Conservation (phyloP, 495 filamentous ascomycete species). For the Clohesyomyces aquaticus region DNA sequence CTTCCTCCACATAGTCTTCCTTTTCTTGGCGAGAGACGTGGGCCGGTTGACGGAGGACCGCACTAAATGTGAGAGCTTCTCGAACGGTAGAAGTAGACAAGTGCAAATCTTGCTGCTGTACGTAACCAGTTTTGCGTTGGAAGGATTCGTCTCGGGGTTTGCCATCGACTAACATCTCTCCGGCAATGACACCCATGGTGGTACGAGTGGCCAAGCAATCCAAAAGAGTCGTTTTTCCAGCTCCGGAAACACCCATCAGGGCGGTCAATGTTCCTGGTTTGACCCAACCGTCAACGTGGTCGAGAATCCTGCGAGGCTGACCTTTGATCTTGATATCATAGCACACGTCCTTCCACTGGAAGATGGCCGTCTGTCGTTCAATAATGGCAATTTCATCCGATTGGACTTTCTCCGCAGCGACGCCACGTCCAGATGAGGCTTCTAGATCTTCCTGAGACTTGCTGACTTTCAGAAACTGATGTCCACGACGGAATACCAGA, state of each 20-base stretch:
- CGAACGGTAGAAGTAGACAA: constrained; percentile 83
- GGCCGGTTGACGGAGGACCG: constrained; percentile 80
- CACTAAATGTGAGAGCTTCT: constrained; percentile 82
- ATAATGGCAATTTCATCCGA: constrained; percentile 55
- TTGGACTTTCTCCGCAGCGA: constrained; percentile 51
- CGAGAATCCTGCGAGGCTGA: constrained; percentile 72
- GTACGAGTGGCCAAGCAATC: constrained; percentile 77
- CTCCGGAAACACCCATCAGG: constrained; percentile 77
- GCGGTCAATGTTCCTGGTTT: constrained; percentile 89
- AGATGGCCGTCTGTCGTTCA: constrained; percentile 70
- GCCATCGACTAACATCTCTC: constrained; percentile 85
- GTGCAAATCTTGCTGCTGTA: constrained; percentile 95
- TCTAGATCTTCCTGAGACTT: constrained; percentile 60
- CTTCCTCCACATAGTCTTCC: constrained; percentile 83
- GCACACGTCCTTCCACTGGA: constrained; percentile 83
- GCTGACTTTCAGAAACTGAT: constrained; percentile 63
- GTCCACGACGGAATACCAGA: constrained; percentile 78
- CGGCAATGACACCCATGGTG: constrained; percentile 82
- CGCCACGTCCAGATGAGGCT: constrained; percentile 50
- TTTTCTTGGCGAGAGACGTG: constrained; percentile 72
- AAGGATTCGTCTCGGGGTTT: constrained; percentile 75
- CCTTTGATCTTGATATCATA: constrained; percentile 90
- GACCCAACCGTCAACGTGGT: constrained; percentile 87
- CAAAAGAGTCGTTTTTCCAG: constrained; percentile 74
- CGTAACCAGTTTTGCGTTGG: constrained; percentile 93